phyloP scores from a whole-genome alignment of 1,284 basidiomycete genomes.

The Polyporus tsugae region DNA sequence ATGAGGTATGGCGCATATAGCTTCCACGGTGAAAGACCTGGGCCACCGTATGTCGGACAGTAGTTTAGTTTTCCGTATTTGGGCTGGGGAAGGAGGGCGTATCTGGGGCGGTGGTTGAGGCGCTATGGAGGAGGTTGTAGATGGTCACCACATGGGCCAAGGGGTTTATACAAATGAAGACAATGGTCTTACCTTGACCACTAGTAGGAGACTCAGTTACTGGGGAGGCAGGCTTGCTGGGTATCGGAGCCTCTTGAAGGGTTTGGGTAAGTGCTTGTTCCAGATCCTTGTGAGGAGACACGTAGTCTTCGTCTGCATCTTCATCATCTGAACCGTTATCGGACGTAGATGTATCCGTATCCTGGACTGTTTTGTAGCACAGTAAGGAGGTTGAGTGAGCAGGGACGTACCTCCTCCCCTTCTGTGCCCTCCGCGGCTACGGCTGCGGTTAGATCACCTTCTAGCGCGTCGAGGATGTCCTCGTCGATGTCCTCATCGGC shows the following conservation, averaged over 20 bases:
- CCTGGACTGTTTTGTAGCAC: constrained; percentile 42
- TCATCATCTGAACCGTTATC: constrained; percentile 61
- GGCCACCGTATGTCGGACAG: constrained; percentile 45
- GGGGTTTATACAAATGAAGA: background rate
- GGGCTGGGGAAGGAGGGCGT: constrained; percentile 71
- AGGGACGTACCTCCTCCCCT: constrained; percentile 39
- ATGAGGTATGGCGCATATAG: constrained; percentile 91
- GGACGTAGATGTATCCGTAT: constrained; percentile 63
- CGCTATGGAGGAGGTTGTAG: constrained; percentile 22
- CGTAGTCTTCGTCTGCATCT: constrained; percentile 38
- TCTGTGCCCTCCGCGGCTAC: constrained; percentile 60
- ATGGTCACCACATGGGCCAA: background rate
- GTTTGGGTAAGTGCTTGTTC: constrained; percentile 31
- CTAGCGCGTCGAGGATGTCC: constrained; percentile 58
- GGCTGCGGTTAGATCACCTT: constrained; percentile 59
- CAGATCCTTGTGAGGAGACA: constrained; percentile 30
- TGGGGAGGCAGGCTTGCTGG: constrained; percentile 29
- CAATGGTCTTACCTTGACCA: constrained; percentile 18
- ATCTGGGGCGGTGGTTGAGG: constrained; percentile 49
- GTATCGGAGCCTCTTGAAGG: constrained; percentile 24
- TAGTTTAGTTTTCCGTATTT: constrained; percentile 50
- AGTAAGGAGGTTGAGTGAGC: constrained; percentile 7
- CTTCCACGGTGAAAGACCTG: constrained; percentile 86
- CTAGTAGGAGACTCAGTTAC: constrained; percentile 23
- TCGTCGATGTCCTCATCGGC: constrained; percentile 63